Conservation (phyloP, 1,284 basidiomycete genomes). For the Tilletiopsis washingtonensis region DNA sequence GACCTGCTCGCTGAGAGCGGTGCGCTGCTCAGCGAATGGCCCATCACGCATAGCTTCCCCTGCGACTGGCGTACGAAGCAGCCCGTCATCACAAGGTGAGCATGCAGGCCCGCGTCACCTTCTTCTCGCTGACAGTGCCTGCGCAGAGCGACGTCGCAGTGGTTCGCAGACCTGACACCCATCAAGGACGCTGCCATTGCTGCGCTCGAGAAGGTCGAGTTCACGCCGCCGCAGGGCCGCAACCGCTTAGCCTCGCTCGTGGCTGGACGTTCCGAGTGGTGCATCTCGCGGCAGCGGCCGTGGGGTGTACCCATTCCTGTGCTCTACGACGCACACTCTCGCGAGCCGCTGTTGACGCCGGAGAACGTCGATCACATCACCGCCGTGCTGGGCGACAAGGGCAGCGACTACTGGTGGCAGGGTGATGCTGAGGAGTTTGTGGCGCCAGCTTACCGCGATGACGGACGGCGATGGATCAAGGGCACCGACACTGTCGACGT, state of each 20-base stretch:
- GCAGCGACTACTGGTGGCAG: slow-evolving; percentile 83
- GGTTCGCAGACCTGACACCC: slow-evolving; percentile 85
- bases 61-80: slow-evolving; percentile 95
- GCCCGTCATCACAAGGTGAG: slow-evolving; percentile 70
- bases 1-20: slow-evolving; percentile 52
- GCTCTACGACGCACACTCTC: slow-evolving; percentile 63
- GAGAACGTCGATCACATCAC: slow-evolving; percentile 72
- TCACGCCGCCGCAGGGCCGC: slow-evolving; percentile 57
- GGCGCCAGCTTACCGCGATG: slow-evolving; percentile 23
- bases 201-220: slow-evolving; percentile 66
- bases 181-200: slow-evolving; percentile 70
- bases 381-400: slow-evolving; percentile 62
- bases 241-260: slow-evolving; percentile 74
- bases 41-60: slow-evolving; percentile 80
- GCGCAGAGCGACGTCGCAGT: slow-evolving; percentile 95
- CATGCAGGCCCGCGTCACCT: not conserved
- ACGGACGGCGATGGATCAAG: slow-evolving; percentile 21
- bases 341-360: slow-evolving; percentile 58
- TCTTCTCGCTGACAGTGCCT: slow-evolving; percentile 50
- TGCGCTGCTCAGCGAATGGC: slow-evolving; percentile 59
- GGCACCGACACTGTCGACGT: slow-evolving; percentile 96
- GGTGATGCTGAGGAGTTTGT: slow-evolving; percentile 72
- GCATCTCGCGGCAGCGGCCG: slow-evolving; percentile 91
- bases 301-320: slow-evolving; percentile 98
- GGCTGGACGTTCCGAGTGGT: slow-evolving; percentile 89